phyloP scores from a whole-genome alignment of 495 filamentous ascomycete species.

The Xylaria sp. region DNA sequence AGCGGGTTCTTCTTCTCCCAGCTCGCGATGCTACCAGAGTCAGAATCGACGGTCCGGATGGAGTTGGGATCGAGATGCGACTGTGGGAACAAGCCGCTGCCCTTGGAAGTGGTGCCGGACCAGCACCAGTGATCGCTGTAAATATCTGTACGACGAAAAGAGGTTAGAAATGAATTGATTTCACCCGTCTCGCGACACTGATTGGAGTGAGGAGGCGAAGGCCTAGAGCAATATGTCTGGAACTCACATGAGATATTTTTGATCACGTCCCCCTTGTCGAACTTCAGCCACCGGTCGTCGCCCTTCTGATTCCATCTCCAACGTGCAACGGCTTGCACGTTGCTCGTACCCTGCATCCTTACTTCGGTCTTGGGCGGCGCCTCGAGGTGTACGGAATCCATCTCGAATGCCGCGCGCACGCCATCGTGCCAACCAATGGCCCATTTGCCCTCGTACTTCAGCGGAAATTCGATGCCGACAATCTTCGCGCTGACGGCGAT shows the following conservation, averaged over 20 bases:
- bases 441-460: conserved; percentile 54
- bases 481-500: conserved; percentile 51
- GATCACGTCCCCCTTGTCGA: conserved; percentile 55
- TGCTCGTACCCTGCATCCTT: conserved; percentile 46
- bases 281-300: conserved; percentile 53
- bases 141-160: conserved; percentile 33
- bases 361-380: conserved; percentile 45
- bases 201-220: background rate
- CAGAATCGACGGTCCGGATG: conserved; percentile 35
- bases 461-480: conserved; percentile 54
- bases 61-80: conserved; percentile 47
- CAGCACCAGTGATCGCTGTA: conserved; percentile 57
- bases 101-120: conserved; percentile 53
- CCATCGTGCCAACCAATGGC: conserved; percentile 57
- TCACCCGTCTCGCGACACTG: background rate
- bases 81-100: conserved; percentile 56
- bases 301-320: conserved; percentile 57
- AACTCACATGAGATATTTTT: conserved; percentile 55
- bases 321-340: conserved; percentile 45
- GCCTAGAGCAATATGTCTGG: background rate
- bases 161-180: background rate
- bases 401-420: conserved; percentile 48
- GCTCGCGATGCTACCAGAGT: conserved; percentile 41
- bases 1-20: conserved; percentile 41
- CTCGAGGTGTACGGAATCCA: conserved; percentile 47